Percentiles rank a stretch among this genome's conserved stretches.
These are phyloP conservation scores for Asterionellopsis glacialis DNA, from an alignment of 108 stramenopile genomes.

Conservation along the genomic window DNA sequence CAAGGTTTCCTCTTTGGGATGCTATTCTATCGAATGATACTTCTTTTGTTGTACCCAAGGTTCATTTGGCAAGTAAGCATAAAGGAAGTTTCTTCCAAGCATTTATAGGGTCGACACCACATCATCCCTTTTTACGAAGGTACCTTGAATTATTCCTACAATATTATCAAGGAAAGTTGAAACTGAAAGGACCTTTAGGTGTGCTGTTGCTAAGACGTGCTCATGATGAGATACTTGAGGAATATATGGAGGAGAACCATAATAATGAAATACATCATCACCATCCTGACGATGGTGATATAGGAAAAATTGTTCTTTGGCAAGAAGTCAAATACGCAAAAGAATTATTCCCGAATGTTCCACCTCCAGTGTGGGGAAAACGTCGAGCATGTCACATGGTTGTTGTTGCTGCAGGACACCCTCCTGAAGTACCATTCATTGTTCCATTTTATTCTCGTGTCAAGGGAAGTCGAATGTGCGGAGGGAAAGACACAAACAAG, in stretches of 20 bases:
- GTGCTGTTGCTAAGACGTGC: slow-evolving; percentile 66
- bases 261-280: neutral
- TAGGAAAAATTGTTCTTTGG: slow-evolving; percentile 43
- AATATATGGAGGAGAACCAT: neutral
- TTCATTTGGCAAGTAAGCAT: slow-evolving; percentile 64
- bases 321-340: slow-evolving; percentile 57
- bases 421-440: slow-evolving; percentile 2
- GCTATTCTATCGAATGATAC: slow-evolving; percentile 29
- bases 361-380: slow-evolving; percentile 52
- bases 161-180: slow-evolving; percentile 49
- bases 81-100: slow-evolving; percentile 72
- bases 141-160: slow-evolving; percentile 68
- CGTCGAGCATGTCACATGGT: slow-evolving; percentile 74
- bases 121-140: slow-evolving; percentile 43
- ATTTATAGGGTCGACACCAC: slow-evolving; percentile 52
- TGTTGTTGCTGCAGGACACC: slow-evolving; percentile 34
- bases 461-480: slow-evolving; percentile 74
- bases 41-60: slow-evolving; percentile 61
- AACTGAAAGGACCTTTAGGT: slow-evolving; percentile 55
- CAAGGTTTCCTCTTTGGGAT: slow-evolving; percentile 48
- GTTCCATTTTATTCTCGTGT: slow-evolving; percentile 72
- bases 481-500: neutral
- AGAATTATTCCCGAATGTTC: slow-evolving; percentile 33
- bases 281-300: slow-evolving; percentile 4
- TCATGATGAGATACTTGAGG: slow-evolving; percentile 47